phyloP scores from a whole-genome alignment of 441 rosid species.

The Flueggea neowawraea region DNA sequence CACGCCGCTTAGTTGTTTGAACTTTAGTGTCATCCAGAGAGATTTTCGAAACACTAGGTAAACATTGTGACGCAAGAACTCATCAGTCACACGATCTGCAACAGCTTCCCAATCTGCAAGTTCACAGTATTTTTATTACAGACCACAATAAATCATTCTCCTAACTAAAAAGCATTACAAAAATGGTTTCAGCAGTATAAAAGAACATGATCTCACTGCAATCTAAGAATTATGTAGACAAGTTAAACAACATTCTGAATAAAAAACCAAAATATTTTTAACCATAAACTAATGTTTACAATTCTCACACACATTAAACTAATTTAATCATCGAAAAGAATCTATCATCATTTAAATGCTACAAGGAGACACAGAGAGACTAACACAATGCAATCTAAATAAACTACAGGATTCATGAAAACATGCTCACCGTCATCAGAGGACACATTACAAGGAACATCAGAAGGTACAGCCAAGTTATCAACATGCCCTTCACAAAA shows the following conservation, averaged over 20 bases:
- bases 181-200: no score
- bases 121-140: background rate
- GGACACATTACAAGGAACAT: conserved; percentile 28
- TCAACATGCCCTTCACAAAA: conserved; percentile 28
- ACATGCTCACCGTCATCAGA: conserved; percentile 62
- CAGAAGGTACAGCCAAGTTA: conserved; percentile 19
- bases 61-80: conserved; percentile 48
- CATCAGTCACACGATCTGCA: conserved; percentile 61
- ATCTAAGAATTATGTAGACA: no score
- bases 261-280: no score
- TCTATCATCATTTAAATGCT: no score
- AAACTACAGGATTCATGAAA: background rate
- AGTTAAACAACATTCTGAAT: no score
- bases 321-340: no score
- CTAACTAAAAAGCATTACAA: background rate
- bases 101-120: conserved; percentile 83
- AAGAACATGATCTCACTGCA: no score
- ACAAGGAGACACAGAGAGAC: background rate
- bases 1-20: conserved; percentile 69
- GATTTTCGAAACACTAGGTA: conserved; percentile 61
- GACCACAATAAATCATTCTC: no score
- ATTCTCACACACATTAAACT: no score
- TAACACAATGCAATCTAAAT: background rate
- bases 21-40: conserved; percentile 46
- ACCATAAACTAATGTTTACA: no score